Conservation (phyloP, 768 basidiomycete species). For the Vararia minispora region DNA sequence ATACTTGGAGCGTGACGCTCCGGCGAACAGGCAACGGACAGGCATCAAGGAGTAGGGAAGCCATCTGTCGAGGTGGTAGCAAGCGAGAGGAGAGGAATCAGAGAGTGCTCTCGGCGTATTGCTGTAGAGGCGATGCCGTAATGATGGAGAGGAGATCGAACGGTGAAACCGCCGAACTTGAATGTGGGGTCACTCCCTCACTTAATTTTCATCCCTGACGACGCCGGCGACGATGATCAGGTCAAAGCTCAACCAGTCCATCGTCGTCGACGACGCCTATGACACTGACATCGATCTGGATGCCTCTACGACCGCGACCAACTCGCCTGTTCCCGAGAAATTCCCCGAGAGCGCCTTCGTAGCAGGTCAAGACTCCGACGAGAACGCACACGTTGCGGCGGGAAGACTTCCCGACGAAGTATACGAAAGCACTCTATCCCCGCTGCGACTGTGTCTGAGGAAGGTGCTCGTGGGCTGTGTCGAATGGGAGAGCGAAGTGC, state of each 20-base stretch:
- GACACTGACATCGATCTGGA: not conserved
- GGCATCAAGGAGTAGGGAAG: no score
- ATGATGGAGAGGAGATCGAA: no score
- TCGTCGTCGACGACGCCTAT: not conserved
- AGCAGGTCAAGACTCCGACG: not conserved
- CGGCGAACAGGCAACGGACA: no score
- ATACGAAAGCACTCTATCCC: constrained; percentile 50
- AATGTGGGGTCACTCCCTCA: no score
- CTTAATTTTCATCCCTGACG: no score
- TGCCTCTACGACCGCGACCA: not conserved
- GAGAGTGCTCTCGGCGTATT: no score
- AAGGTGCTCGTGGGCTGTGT: constrained; percentile 40
- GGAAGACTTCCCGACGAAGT: constrained; percentile 32
- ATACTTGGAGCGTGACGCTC: no score
- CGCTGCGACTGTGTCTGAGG: constrained; percentile 58
- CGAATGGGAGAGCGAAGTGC: constrained; percentile 43
- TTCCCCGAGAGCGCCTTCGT: not conserved
- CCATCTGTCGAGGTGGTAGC: no score
- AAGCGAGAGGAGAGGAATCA: no score
- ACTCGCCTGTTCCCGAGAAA: not conserved
- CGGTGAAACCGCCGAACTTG: no score
- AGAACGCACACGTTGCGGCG: constrained; percentile 11
- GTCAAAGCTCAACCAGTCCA: not conserved
- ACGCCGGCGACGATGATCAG: not conserved
- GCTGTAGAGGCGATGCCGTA: no score